phyloP scores from a whole-genome alignment of 1,139 yeast genomes.

The Blastobotrys arbuscula region DNA sequence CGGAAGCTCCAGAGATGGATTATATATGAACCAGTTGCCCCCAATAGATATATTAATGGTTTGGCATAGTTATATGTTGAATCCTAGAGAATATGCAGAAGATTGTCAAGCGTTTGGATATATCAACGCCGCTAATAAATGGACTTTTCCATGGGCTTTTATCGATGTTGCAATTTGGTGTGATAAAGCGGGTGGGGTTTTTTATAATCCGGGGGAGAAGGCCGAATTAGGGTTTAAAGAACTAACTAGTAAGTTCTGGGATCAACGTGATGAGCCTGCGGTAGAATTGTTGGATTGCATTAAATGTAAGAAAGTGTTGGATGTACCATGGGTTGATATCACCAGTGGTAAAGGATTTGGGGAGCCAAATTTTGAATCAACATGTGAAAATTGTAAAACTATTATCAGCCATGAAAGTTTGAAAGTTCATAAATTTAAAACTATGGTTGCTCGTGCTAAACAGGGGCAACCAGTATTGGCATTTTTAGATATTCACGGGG shows the following conservation, averaged over 20 bases:
- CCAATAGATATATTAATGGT: slow-evolving; percentile 40
- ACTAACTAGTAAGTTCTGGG: background rate
- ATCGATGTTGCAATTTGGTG: slow-evolving; percentile 28
- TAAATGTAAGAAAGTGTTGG: background rate
- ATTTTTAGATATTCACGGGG: background rate
- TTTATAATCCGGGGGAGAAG: slow-evolving; percentile 23
- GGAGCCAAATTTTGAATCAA: slow-evolving; percentile 1
- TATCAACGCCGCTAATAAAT: background rate
- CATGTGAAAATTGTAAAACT: slow-evolving; percentile 9
- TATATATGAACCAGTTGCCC: slow-evolving; percentile 24
- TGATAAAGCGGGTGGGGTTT: background rate
- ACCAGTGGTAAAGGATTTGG: slow-evolving; percentile 2
- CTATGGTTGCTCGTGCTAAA: background rate
- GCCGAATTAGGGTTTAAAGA: background rate
- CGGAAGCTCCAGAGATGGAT: background rate
- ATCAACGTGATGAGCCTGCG: slow-evolving; percentile 1
- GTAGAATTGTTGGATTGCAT: background rate
- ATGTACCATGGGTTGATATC: slow-evolving; percentile 2
- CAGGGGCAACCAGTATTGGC: background rate
- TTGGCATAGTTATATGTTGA: slow-evolving; percentile 39
- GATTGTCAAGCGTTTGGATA: slow-evolving; percentile 20
- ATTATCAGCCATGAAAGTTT: slow-evolving; percentile 10
- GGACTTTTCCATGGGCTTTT: slow-evolving; percentile 14
- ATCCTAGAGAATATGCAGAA: slow-evolving; percentile 34
- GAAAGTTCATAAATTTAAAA: slow-evolving; percentile 13